phyloP scores from a whole-genome alignment of 495 filamentous ascomycete species.

The Coniosporium apollinis region DNA sequence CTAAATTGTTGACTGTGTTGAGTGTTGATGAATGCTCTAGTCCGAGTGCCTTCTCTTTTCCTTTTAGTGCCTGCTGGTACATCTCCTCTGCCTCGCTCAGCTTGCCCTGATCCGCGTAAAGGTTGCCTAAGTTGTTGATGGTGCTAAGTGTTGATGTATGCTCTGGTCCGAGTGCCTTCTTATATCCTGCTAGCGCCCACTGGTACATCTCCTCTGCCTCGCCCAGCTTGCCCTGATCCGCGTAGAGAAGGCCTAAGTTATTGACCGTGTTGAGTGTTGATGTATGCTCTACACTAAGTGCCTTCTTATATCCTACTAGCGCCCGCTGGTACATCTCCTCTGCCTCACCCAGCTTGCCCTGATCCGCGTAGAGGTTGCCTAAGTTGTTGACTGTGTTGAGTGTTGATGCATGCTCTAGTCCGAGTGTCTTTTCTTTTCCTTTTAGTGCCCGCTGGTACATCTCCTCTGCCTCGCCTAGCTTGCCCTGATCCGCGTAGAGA shows the following conservation, averaged over 20 bases:
- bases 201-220: constrained; percentile 25
- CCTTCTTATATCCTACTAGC: constrained; percentile 19
- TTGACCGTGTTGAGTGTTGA: constrained; percentile 24
- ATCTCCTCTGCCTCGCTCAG: constrained; percentile 22
- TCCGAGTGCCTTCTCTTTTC: constrained; percentile 22
- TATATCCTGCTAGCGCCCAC: constrained; percentile 23
- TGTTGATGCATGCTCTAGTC: constrained; percentile 1
- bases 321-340: constrained; percentile 19
- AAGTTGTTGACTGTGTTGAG: constrained; percentile 3
- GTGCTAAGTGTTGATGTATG: constrained; percentile 25
- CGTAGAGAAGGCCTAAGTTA: constrained; percentile 8
- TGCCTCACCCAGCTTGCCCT: constrained; percentile 20
- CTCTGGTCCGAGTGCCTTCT: constrained; percentile 24
- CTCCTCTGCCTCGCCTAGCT: constrained; percentile 4
- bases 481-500: constrained; percentile 2
- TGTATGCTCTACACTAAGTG: constrained; percentile 23
- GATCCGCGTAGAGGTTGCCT: constrained; percentile 5
- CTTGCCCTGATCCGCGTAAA: constrained; percentile 17
- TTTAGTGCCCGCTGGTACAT: constrained; percentile 2
- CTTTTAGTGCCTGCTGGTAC: constrained; percentile 23
- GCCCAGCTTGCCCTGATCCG: constrained; percentile 18
- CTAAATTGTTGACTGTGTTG: constrained; percentile 18
- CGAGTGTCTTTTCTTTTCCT: constrained; percentile 4
- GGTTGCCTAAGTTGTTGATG: constrained; percentile 13
- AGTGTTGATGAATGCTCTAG: constrained; percentile 26